Evolutionary conservation across 805 yeast species (phyloP).

Genomic region (Hanseniaspora meyeri): DNA sequence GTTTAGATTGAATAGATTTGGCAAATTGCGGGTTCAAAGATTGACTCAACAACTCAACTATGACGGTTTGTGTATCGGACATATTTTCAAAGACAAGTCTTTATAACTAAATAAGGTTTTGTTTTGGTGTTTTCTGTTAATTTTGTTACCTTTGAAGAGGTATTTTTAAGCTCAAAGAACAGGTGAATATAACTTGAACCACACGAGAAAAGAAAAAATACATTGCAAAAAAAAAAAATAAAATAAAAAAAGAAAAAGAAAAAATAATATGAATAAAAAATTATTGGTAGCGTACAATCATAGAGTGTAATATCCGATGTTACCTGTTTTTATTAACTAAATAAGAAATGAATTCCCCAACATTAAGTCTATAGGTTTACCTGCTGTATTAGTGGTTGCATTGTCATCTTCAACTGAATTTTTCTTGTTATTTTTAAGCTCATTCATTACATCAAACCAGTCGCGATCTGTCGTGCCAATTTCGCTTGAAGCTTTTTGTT

Average conservation of each 20-base stretch:
- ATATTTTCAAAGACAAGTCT: conserved; percentile 16
- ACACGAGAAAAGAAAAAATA: too few species aligned
- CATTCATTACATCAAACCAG: neutral
- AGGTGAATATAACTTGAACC: too few species aligned
- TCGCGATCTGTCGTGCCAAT: neutral
- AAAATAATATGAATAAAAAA: too few species aligned
- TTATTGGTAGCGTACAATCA: neutral
- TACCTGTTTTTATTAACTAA: neutral
- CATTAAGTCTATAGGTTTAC: neutral
- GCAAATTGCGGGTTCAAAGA: conserved; percentile 55
- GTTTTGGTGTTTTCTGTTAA: neutral
- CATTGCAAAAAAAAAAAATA: too few species aligned
- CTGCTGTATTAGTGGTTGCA: too few species aligned
- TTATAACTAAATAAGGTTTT: neutral
- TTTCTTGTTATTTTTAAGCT: neutral
- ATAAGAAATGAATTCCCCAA: neutral
- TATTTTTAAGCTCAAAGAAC: too few species aligned
- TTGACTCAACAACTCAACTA: conserved; percentile 45
- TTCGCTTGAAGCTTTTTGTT: neutral
- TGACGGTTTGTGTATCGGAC: conserved; percentile 38
- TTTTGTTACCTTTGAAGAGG: too few species aligned
- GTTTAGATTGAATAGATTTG: conserved; percentile 51
- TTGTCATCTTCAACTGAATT: too few species aligned
- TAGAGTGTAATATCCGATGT: neutral
- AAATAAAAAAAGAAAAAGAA: too few species aligned